Conservation (phyloP, 2,329 filamentous ascomycete genomes). For the Orbilia blumenaviensis region DNA sequence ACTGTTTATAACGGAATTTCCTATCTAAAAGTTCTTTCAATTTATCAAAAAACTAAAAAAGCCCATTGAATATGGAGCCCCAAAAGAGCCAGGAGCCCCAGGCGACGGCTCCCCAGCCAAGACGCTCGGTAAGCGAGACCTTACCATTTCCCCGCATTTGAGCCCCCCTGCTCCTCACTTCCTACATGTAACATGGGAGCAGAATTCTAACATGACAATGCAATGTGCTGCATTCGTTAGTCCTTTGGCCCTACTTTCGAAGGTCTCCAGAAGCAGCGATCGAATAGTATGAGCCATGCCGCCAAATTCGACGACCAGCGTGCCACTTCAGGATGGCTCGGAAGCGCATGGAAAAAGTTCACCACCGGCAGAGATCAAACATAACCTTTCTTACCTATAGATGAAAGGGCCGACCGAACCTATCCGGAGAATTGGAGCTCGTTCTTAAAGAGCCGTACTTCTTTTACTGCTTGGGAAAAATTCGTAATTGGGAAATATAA, state of each 20-base stretch:
- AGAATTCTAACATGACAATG: not conserved
- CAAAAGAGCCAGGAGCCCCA: constrained; percentile 22
- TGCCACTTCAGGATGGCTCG: constrained; percentile 18
- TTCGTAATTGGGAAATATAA: not conserved
- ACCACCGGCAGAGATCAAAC: constrained; percentile 43
- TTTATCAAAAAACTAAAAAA: too few species aligned
- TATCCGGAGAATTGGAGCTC: too few species aligned
- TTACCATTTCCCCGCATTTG: constrained; percentile 41
- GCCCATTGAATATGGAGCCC: too few species aligned
- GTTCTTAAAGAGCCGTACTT: too few species aligned
- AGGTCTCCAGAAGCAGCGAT: constrained; percentile 35
- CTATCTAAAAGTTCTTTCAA: too few species aligned
- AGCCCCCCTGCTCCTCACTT: not conserved
- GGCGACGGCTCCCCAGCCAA: not conserved
- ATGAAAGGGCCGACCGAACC: not conserved
- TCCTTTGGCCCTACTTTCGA: constrained; percentile 31
- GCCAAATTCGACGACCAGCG: constrained; percentile 52
- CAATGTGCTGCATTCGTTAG: not conserved
- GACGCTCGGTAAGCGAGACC: constrained; percentile 49
- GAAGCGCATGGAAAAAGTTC: constrained; percentile 48
- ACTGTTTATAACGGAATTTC: too few species aligned
- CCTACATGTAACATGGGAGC: not conserved
- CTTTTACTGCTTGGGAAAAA: too few species aligned
- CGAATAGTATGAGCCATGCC: constrained; percentile 41
- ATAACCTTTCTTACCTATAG: not conserved